Evolutionary conservation across 805 yeast species (phyloP).

Genomic region (Torulaspora delbrueckii): DNA sequence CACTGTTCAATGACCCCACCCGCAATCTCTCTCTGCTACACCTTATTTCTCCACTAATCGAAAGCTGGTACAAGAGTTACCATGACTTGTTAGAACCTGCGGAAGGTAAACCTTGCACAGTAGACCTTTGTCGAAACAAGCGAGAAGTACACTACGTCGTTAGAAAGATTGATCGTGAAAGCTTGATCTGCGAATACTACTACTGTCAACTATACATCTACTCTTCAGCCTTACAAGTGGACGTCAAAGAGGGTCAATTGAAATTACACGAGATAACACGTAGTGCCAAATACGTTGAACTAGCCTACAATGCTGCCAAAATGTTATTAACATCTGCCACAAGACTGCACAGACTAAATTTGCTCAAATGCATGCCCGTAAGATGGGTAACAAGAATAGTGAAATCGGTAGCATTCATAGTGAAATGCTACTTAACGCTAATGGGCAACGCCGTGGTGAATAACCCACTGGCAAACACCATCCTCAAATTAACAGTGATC

Average conservation of each 20-base stretch:
- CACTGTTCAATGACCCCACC: slow-evolving; percentile 43
- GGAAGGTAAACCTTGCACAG: slow-evolving; percentile 31
- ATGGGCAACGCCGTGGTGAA: slow-evolving; percentile 36
- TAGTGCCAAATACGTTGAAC: slow-evolving; percentile 71
- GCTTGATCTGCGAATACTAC: slow-evolving; percentile 74
- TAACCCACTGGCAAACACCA: slow-evolving; percentile 41
- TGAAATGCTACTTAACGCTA: slow-evolving; percentile 72
- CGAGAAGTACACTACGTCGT: slow-evolving; percentile 35
- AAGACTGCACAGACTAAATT: slow-evolving; percentile 57
- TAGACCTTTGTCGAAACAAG: slow-evolving; percentile 26
- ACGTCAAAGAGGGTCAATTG: slow-evolving; percentile 35
- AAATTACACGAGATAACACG: slow-evolving; percentile 65
- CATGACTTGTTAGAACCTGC: slow-evolving; percentile 47
- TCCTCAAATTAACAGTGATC: slow-evolving; percentile 56
- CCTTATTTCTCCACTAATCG: slow-evolving; percentile 70
- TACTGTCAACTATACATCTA: slow-evolving; percentile 80
- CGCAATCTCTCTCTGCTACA: slow-evolving; percentile 68
- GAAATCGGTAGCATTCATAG: slow-evolving; percentile 83
- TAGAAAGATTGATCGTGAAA: slow-evolving; percentile 53
- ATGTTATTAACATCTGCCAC: slow-evolving; percentile 69
- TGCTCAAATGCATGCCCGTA: slow-evolving; percentile 80
- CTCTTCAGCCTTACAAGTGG: slow-evolving; percentile 68
- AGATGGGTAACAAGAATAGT: slow-evolving; percentile 85
- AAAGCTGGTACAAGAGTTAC: slow-evolving; percentile 70
- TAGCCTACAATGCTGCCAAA: slow-evolving; percentile 79